Percentiles rank a stretch among this genome's conserved stretches.
phyloP scores from a whole-genome alignment of 495 filamentous ascomycete species.

The Hyaloscypha hepaticicola region DNA sequence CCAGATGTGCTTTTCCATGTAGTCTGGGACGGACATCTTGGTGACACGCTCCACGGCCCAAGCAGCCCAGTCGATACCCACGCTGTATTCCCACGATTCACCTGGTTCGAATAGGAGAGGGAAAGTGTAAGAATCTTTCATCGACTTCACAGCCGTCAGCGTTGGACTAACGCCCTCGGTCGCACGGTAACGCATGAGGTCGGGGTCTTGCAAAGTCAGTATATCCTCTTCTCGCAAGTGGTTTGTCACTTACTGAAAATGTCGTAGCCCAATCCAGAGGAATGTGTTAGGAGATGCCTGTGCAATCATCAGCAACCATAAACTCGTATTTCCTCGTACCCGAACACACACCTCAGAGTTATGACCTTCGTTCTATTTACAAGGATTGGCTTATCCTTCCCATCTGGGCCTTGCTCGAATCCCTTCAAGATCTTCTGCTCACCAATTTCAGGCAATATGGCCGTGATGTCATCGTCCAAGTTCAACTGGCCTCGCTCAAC shows the following conservation, averaged over 20 bases:
- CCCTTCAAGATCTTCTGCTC: constrained; percentile 31
- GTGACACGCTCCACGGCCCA: constrained; percentile 51
- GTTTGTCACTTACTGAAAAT: constrained; percentile 1
- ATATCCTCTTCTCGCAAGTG: neutral
- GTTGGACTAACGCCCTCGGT: neutral
- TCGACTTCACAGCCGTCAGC: neutral
- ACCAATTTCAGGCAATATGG: constrained; percentile 33
- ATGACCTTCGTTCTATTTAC: constrained; percentile 19
- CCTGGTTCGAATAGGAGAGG: constrained; percentile 52
- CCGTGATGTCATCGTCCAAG: constrained; percentile 28
- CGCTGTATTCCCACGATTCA: constrained; percentile 47
- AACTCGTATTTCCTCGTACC: neutral
- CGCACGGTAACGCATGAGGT: neutral
- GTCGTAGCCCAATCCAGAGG: constrained; percentile 22
- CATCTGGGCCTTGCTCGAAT: constrained; percentile 21
- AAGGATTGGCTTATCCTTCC: constrained; percentile 21
- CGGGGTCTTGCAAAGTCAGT: constrained; percentile 2
- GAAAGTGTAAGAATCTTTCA: constrained; percentile 25
- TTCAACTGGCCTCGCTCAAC: constrained; percentile 53
- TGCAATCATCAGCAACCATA: constrained; percentile 5
- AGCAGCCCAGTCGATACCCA: constrained; percentile 51
- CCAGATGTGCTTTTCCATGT: constrained; percentile 57
- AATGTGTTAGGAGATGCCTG: constrained; percentile 30
- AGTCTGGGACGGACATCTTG: constrained; percentile 50
- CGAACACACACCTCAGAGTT: constrained; percentile 21